These are phyloP conservation scores for Macadamia tetraphylla DNA, from an alignment of 164 flowering plant genomes.

Conservation along the genomic window DNA sequence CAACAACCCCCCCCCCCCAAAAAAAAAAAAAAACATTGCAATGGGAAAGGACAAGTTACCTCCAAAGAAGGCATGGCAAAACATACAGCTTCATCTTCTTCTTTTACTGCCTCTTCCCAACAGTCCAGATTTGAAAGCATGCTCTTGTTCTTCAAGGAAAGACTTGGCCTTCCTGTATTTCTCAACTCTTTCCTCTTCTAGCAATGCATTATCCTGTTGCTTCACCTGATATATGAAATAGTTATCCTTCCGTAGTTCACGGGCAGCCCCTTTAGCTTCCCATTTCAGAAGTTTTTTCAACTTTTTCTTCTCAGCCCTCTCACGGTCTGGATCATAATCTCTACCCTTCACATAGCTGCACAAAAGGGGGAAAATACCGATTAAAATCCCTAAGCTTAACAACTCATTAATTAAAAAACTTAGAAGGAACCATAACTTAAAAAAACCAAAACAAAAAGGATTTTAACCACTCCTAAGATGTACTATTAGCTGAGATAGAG, in stretches of 20 bases:
- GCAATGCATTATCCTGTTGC: conserved; percentile 37
- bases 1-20: too few species aligned
- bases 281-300: conserved; percentile 49
- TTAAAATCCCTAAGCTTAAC: not conserved
- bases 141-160: conserved; percentile 92
- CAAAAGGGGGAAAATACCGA: too few species aligned
- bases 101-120: conserved; percentile 76
- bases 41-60: too few species aligned
- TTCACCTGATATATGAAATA: conserved; percentile 60
- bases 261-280: conserved; percentile 80
- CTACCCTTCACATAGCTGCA: conserved; percentile 96
- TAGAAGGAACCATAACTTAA: too few species aligned
- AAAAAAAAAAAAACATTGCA: too few species aligned
- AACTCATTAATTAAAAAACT: not conserved
- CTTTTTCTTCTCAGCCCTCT: conserved; percentile 65
- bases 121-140: conserved; percentile 88
- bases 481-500: not conserved
- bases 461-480: too few species aligned
- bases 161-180: conserved; percentile 60
- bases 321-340: conserved; percentile 96
- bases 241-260: conserved; percentile 88
- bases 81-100: conserved; percentile 36
- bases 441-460: too few species aligned
- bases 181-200: conserved; percentile 67
- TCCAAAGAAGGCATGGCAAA: too few species aligned